Base-by-base conservation (phyloP, 192 early-diverging fungal species). In the Chytriomyces sp. region DNA sequence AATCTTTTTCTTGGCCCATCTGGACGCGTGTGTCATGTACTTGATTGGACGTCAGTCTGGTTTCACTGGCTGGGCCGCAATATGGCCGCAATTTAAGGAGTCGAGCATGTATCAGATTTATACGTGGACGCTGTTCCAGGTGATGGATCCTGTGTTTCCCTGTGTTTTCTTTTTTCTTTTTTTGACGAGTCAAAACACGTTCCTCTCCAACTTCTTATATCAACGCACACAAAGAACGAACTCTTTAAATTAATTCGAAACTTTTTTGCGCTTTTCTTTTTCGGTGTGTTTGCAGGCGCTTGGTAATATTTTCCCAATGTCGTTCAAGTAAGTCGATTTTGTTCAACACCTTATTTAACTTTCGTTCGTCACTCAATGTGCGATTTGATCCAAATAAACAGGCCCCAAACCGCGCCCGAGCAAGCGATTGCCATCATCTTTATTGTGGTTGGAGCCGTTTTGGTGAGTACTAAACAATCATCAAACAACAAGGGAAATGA, bases 231-330 rank as follows among this genome's bases (percentile, higher is more conserved):
- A 35, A 35, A 35, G 1, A 35, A 35, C 4, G 35, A 35, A 35
- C 35, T 1, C 35, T 35, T 35, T 35, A 35, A 3, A 35, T 35
- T 35, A 4, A 35, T 57, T 1, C 53, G 20, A n/a, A n/a, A 2
- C 67, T 69, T 45, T 64, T 43, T 26, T 9, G n/a, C n/a, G n/a
- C n/a, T 49, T 11, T 10, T 64, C 35, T 49, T 23, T 43, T 45
- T 57, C 5, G 72, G 7, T 9, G 13, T 20, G 63, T 11, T 66
- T 76, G 18, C 28, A 76, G 45, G 74, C 63, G 13, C 63, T 66
- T 45, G 61, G 61, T 50, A 76, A 76, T 50, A 44, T 64, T n/a
- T 62, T 76, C 35, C 74, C 74, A 16, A 64, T 76, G 49, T 28
- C 61, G 16, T 76, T 64, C 46, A 76, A 76, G 69, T 72, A 60